phyloP scores from a whole-genome alignment of 2,329 filamentous ascomycete genomes.

The Venturiaceae sp. region DNA sequence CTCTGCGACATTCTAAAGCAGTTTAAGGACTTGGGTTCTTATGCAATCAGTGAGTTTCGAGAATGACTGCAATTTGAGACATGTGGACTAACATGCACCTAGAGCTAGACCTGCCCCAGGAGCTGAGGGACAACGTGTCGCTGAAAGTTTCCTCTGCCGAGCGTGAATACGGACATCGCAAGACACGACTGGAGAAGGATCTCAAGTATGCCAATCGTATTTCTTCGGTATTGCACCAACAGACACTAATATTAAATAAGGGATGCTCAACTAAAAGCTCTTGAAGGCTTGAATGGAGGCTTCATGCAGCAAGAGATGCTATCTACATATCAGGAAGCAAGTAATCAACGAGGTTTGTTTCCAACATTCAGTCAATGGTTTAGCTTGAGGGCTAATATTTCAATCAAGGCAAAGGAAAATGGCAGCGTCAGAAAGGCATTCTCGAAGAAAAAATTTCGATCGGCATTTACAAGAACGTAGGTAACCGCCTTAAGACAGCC shows the following conservation, averaged over 20 bases:
- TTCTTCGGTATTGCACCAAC: not conserved
- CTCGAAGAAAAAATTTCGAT: not conserved
- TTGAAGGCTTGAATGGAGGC: not conserved
- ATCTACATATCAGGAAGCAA: not conserved
- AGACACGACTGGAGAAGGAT: not conserved
- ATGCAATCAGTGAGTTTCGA: not conserved
- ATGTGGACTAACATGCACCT: not conserved
- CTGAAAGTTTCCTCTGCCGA: not conserved
- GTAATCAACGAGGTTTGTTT: not conserved
- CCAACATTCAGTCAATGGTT: no score
- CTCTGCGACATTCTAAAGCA: not conserved
- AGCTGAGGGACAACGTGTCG: not conserved
- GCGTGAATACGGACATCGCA: not conserved
- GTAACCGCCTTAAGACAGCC: not conserved
- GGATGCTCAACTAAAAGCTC: not conserved
- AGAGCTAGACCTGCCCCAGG: not conserved
- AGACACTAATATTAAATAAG: not conserved
- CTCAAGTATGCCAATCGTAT: not conserved
- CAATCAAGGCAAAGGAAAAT: not conserved
- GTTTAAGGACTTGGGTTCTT: not conserved
- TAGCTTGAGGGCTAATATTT: no score
- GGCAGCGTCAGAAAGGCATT: not conserved
- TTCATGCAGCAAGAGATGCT: not conserved
- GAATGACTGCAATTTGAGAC: not conserved
- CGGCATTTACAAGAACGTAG: not conserved